Conservation (phyloP, 805 yeast species). For the Ogataea ganodermae region DNA sequence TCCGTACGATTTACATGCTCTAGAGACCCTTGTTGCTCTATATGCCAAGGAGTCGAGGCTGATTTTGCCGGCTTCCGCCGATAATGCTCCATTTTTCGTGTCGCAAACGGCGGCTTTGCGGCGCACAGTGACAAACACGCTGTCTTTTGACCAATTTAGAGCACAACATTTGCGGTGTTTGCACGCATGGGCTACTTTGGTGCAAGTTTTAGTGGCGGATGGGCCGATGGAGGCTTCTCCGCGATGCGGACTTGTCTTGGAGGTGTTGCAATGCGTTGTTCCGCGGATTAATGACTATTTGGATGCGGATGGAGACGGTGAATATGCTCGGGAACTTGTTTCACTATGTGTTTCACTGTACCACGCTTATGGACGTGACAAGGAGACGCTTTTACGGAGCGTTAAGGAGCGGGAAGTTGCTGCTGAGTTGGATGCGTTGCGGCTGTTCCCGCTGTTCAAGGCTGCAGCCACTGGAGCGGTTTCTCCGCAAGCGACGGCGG, state of each 20-base stretch:
- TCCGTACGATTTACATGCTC: slow-evolving; percentile 45
- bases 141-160: slow-evolving; percentile 50
- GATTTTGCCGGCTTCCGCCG: slow-evolving; percentile 28
- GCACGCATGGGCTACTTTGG: slow-evolving; percentile 81
- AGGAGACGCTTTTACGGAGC: slow-evolving; percentile 24
- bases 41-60: slow-evolving; percentile 29
- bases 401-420: slow-evolving; percentile 33
- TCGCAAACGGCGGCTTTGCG: slow-evolving; percentile 32
- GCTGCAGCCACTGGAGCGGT: slow-evolving; percentile 74
- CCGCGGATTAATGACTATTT: slow-evolving; percentile 79
- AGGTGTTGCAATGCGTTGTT: slow-evolving; percentile 70
- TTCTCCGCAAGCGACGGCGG: slow-evolving; percentile 65
- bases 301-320: slow-evolving; percentile 50
- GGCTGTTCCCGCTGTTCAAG: slow-evolving; percentile 69
- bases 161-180: slow-evolving; percentile 60
- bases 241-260: slow-evolving; percentile 68
- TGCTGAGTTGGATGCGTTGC: slow-evolving; percentile 42
- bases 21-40: slow-evolving; percentile 35
- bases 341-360: slow-evolving; percentile 73
- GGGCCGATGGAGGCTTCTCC: slow-evolving; percentile 46
- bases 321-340: slow-evolving; percentile 73
- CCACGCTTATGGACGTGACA: slow-evolving; percentile 57
- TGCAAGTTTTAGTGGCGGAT: slow-evolving; percentile 71
- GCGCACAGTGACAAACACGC: slow-evolving; percentile 45
- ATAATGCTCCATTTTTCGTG: slow-evolving; percentile 20